Evolutionary conservation across 495 filamentous ascomycete genomes (phyloP).

Genomic region (Annulohypoxylon stygium): DNA sequence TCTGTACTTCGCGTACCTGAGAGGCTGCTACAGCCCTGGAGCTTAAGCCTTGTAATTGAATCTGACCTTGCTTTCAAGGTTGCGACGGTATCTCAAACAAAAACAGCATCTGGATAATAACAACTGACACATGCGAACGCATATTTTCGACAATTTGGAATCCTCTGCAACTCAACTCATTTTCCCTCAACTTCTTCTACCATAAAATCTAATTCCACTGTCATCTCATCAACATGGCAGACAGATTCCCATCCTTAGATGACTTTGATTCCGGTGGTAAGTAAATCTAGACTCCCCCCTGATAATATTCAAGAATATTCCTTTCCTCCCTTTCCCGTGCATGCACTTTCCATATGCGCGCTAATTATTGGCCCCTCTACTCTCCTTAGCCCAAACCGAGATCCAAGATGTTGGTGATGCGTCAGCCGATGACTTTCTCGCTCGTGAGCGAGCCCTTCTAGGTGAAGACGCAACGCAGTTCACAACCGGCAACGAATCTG

Average conservation of each 20-base stretch:
- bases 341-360: background rate
- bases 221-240: conserved; percentile 75
- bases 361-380: conserved; percentile 16
- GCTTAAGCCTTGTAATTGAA: conserved; percentile 23
- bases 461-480: conserved; percentile 96
- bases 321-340: background rate
- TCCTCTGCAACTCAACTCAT: background rate
- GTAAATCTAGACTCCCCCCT: conserved; percentile 32
- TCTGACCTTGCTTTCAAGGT: conserved; percentile 4
- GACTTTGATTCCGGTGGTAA: conserved; percentile 91
- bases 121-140: background rate
- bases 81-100: conserved; percentile 15
- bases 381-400: conserved; percentile 59
- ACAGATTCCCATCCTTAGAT: conserved; percentile 95
- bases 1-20: conserved; percentile 19
- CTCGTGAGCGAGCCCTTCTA: conserved; percentile 86
- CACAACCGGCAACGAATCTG: conserved; percentile 79
- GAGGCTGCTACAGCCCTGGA: conserved; percentile 8
- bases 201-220: conserved; percentile 14
- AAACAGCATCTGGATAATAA: background rate
- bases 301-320: background rate
- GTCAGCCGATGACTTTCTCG: conserved; percentile 83
- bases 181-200: background rate
- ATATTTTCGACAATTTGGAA: background rate
- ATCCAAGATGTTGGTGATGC: conserved; percentile 58